phyloP scores from a whole-genome alignment of 2,329 filamentous ascomycete genomes.

The Colletotrichum liaoningense region DNA sequence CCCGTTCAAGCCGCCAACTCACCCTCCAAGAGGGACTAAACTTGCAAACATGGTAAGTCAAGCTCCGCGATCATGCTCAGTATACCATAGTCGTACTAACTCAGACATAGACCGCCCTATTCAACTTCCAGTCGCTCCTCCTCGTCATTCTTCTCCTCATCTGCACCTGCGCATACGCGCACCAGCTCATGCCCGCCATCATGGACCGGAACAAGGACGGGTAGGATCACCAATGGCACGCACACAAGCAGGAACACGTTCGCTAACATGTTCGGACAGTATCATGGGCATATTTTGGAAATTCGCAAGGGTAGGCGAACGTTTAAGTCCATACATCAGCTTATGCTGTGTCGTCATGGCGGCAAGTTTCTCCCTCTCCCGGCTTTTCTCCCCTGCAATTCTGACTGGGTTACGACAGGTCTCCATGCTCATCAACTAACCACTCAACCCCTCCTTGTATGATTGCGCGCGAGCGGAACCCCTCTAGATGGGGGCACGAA shows the following conservation, averaged over 20 bases:
- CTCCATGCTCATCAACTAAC: slow-evolving; percentile 27
- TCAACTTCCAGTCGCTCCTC: slow-evolving; percentile 98
- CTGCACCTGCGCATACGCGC: slow-evolving; percentile 94
- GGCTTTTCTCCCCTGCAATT: background rate
- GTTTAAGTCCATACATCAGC: slow-evolving; percentile 94
- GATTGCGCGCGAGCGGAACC: background rate
- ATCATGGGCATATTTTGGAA: slow-evolving; percentile 95
- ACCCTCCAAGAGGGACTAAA: slow-evolving; percentile 18
- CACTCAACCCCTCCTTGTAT: background rate
- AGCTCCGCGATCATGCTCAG: background rate
- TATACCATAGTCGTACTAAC: slow-evolving; percentile 8
- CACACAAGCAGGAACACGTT: slow-evolving; percentile 22
- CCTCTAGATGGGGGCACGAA: background rate
- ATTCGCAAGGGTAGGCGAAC: slow-evolving; percentile 89
- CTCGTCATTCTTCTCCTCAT: slow-evolving; percentile 94
- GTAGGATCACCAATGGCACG: slow-evolving; percentile 59
- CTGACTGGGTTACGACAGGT: slow-evolving; percentile 17
- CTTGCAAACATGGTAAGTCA: slow-evolving; percentile 41
- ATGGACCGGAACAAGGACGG: slow-evolving; percentile 95
- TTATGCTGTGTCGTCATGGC: slow-evolving; percentile 95
- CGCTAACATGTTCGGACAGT: slow-evolving; percentile 51
- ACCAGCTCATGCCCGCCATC: slow-evolving; percentile 88
- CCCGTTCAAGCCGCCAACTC: slow-evolving; percentile 14
- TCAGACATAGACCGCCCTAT: slow-evolving; percentile 82
- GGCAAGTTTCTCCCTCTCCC: slow-evolving; percentile 61